Base-by-base conservation (phyloP, 805 yeast species). In the Scheffersomyces coipomensis region DNA sequence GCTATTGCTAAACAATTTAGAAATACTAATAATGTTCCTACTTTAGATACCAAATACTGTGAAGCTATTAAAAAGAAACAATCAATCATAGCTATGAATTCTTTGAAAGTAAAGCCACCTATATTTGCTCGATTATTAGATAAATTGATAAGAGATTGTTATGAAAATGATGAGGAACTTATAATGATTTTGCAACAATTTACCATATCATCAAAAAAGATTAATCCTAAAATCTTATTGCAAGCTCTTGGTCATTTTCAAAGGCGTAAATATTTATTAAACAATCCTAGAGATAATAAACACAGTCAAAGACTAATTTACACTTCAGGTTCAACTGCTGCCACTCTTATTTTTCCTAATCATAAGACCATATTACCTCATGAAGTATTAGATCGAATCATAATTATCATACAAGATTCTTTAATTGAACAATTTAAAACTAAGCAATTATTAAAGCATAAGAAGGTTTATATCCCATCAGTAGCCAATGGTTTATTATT, bases 181-280 rank as follows among this genome's bases (percentile, higher is more conserved):
- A 29, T 17, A 3, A 4, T 12, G 6, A 29, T 37, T 12, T 21
- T 39, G 12, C n/a, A 19, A 3, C 17, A 24, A 21, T 43, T 44
- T 11, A 19, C 15, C 4, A 15, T 16, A 12, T 17, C 33, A 12
- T 27, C 19, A n/a, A 18, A 17, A 15, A 25, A 19, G 9, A 31
- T 41, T 13, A 34, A 35, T n/a, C 17, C 43, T 16, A 41, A 44
- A 23, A 22, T 44, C 3, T 30, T 44, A 15, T 37, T 44, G 7
- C 47, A 44, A 22, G 23, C 39, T 10, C 27, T 37, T 5, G 44
- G 38, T n/a, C 45, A 44, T 27, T 41, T 44, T 21, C 29, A 41
- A 17, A 37, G 35, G n/a, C 29, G 38, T 6, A 27, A 29, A 33
- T 26, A 17, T 27, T 29, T 30, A 27, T 17, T 13, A 8, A 16